phyloP scores from a whole-genome alignment of 2,329 filamentous ascomycete genomes.

The Sporothrix dimorphospora region DNA sequence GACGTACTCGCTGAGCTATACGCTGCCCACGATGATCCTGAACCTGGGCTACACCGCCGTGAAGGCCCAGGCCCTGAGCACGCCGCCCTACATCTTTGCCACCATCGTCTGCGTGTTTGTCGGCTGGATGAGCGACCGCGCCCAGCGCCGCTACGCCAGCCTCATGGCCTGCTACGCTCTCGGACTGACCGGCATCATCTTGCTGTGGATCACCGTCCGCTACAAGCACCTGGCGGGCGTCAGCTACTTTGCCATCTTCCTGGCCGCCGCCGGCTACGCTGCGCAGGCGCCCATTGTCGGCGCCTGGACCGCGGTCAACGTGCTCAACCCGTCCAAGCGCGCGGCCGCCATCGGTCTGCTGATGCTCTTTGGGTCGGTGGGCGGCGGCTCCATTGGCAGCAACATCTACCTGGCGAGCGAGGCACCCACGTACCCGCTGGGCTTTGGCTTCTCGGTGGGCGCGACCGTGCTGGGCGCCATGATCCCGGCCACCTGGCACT shows the following conservation, averaged over 20 bases:
- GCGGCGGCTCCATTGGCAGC: slow-evolving; percentile 30
- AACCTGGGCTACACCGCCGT: slow-evolving; percentile 38
- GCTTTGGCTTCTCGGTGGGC: slow-evolving; percentile 34
- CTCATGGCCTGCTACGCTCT: slow-evolving; percentile 35
- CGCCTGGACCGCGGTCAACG: slow-evolving; percentile 28
- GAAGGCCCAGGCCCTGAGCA: slow-evolving; percentile 38
- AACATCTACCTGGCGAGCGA: slow-evolving; percentile 35
- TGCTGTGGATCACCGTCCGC: slow-evolving; percentile 35
- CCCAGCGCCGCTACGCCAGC: slow-evolving; percentile 38
- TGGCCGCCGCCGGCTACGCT: slow-evolving; percentile 34
- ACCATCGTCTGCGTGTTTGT: slow-evolving; percentile 23
- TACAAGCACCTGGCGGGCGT: slow-evolving; percentile 34
- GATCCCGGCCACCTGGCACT: slow-evolving; percentile 29
- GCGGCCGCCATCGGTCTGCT: slow-evolving; percentile 35
- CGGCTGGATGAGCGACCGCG: slow-evolving; percentile 43
- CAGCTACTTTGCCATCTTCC: slow-evolving; percentile 36
- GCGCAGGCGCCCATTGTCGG: slow-evolving; percentile 27
- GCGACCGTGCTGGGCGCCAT: slow-evolving; percentile 34
- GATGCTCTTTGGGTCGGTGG: slow-evolving; percentile 32
- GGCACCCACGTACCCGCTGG: slow-evolving; percentile 34
- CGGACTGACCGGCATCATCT: slow-evolving; percentile 34
- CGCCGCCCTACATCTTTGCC: slow-evolving; percentile 48
- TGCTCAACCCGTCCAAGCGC: slow-evolving; percentile 36
- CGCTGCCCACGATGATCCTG: slow-evolving; percentile 39
- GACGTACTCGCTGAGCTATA: slow-evolving; percentile 34